These are phyloP conservation scores for Silene coronaria DNA, from an alignment of 179 eudicot species.

Conservation along the genomic window DNA sequence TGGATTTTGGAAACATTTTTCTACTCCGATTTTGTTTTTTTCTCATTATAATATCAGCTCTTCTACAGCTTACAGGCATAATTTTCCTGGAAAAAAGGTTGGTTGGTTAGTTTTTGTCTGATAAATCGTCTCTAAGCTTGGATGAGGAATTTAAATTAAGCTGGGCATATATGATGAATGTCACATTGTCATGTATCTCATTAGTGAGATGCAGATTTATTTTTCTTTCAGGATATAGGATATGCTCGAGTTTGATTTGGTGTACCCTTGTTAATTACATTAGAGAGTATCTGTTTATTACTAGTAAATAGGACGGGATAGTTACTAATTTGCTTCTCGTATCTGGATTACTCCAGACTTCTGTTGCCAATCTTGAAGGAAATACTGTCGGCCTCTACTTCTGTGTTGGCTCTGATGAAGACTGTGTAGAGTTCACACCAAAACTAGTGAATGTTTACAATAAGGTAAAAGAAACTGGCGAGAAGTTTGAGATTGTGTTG, in stretches of 20 bases:
- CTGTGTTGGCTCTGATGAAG: slow-evolving; percentile 30
- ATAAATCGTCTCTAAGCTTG: not conserved
- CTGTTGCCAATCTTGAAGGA: slow-evolving; percentile 73
- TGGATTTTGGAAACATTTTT: not conserved
- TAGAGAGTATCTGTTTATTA: not conserved
- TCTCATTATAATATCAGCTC: not conserved
- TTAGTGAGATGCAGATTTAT: no score
- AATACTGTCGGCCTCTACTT: slow-evolving; percentile 75
- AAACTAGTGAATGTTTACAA: slow-evolving; percentile 49
- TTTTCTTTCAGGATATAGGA: not conserved
- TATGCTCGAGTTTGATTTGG: not conserved
- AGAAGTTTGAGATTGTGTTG: slow-evolving; percentile 68
- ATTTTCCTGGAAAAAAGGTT: not conserved
- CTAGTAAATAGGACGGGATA: not conserved
- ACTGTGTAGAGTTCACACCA: slow-evolving; percentile 43
- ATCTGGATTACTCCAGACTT: slow-evolving; percentile 34
- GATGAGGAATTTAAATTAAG: not conserved
- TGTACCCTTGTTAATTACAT: not conserved
- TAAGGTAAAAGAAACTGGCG: slow-evolving; percentile 47
- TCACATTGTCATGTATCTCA: not conserved
- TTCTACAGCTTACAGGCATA: not conserved
- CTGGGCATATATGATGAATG: not conserved
- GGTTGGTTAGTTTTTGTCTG: not conserved
- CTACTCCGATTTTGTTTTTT: not conserved
- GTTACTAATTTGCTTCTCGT: slow-evolving; percentile 3